phyloP scores from a whole-genome alignment of 352 stramenopile genomes.

The Pythium oligandrum region DNA sequence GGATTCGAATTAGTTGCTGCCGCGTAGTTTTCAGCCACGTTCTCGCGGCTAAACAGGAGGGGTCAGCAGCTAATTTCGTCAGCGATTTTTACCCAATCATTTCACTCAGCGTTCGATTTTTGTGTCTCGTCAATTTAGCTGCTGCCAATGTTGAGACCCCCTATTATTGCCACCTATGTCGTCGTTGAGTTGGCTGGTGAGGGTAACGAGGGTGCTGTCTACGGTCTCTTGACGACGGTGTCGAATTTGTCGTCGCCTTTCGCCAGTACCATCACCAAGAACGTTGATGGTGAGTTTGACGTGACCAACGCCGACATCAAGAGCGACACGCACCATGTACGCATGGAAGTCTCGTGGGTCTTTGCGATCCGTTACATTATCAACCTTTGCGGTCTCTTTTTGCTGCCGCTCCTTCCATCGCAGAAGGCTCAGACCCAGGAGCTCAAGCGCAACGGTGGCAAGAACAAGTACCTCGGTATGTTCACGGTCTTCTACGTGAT shows the following conservation, averaged over 20 bases:
- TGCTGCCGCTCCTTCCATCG: constrained; percentile 11
- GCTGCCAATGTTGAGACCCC: too few relatives aligned
- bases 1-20: too few relatives aligned
- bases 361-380: constrained; percentile 11
- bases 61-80: too few relatives aligned
- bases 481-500: constrained; percentile 27
- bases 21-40: too few relatives aligned
- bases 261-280: constrained; percentile 15
- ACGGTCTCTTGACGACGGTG: constrained; percentile 30
- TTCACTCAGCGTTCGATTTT: too few relatives aligned
- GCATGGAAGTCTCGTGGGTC: constrained; percentile 10
- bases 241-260: constrained; percentile 17
- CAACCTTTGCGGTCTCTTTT: constrained; percentile 9
- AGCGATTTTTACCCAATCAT: too few relatives aligned
- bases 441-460: constrained; percentile 7
- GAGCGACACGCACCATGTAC: constrained; percentile 11
- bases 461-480: constrained; percentile 21
- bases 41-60: too few relatives aligned
- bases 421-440: constrained; percentile 14
- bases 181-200: constrained; percentile 27
- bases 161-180: constrained; percentile 6
- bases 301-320: constrained; percentile 18
- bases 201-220: constrained; percentile 28
- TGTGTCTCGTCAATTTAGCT: too few relatives aligned
- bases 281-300: constrained; percentile 14